Evolutionary conservation across 345 rosid species (phyloP), one percentile per base, ranked within the genome.

Genomic region (Boechera retrofracta): DNA sequence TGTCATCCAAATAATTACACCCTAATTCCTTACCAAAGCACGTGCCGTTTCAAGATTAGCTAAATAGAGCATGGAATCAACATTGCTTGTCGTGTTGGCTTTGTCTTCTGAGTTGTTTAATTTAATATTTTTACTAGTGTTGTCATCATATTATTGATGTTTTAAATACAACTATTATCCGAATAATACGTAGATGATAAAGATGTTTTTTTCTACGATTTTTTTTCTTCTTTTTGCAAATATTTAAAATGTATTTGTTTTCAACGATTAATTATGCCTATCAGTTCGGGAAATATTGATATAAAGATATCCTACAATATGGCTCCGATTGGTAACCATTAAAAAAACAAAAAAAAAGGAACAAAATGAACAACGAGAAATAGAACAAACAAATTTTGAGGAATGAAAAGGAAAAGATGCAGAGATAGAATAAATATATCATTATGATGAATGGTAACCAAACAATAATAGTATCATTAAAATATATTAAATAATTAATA

Each of bases 31-130:
- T 51, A 52, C 4, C 38, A 76, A 32, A 44, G 39, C 70, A 69
- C 79, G 75, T 76, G 75, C 48, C 64, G 36, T 52, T 69, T 31
- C 31, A 63, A 44, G 26, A 70, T 77, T 54, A 70, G 64, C 49
- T n/a, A 42, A 71, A 18, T 52, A 48, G 42, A 66, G 61, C 10
- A 56, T 71, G 72, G 81, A 51, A 78, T 78, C 77, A 78, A 72
- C 81, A 72, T 72, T 78, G 81, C 81, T 78, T 78, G 81, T 78
- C 81, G 77, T 78, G 77, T 72, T 78, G 24, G 81, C 73, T 51
- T 72, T 72, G 69, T 60, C 77, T 21, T 57, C 62, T 38, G 11
- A 71, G 24, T 65, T 72, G 11, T 38, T 38, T n/a, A 69, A 55
- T 44, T 44, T 53, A 61, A 32, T 69, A 28, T 32, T 47, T 63